phyloP scores from a whole-genome alignment of 2,329 filamentous ascomycete genomes.

The Lecanicillium sp. region DNA sequence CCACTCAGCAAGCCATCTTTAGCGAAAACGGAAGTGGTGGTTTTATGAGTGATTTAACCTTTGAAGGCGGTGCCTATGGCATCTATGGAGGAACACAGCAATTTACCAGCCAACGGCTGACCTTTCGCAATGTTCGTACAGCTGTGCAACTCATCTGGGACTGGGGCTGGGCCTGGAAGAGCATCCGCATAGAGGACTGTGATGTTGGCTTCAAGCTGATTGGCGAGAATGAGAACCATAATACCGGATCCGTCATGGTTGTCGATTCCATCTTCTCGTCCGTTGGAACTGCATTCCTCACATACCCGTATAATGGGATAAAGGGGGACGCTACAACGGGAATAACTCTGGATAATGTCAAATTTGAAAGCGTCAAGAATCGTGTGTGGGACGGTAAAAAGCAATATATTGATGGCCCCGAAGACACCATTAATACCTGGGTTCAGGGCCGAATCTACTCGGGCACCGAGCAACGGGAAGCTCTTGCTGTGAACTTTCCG shows the following conservation, averaged over 20 bases:
- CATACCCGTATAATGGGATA: not conserved
- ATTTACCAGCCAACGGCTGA: slow-evolving; percentile 58
- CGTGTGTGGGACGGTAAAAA: not conserved
- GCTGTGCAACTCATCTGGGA: slow-evolving; percentile 62
- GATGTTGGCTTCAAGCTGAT: not conserved
- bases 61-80: slow-evolving; percentile 47
- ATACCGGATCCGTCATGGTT: not conserved
- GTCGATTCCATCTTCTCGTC: not conserved
- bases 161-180: slow-evolving; percentile 52
- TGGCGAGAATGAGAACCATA: not conserved
- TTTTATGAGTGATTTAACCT: slow-evolving; percentile 49
- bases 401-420: not conserved
- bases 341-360: not conserved
- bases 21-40: slow-evolving; percentile 23
- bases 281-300: too few relatives aligned
- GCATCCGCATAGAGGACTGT: not conserved
- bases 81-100: slow-evolving; percentile 34
- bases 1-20: slow-evolving; percentile 5
- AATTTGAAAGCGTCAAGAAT: not conserved
- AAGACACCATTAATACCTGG: not conserved
- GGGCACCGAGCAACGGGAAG: too few relatives aligned
- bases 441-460: not conserved
- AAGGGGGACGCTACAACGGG: not conserved
- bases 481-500: too few relatives aligned
- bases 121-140: slow-evolving; percentile 56